These are phyloP conservation scores for Diplodia seriata DNA, from an alignment of 2,329 filamentous ascomycete species.

Conservation along the genomic window DNA sequence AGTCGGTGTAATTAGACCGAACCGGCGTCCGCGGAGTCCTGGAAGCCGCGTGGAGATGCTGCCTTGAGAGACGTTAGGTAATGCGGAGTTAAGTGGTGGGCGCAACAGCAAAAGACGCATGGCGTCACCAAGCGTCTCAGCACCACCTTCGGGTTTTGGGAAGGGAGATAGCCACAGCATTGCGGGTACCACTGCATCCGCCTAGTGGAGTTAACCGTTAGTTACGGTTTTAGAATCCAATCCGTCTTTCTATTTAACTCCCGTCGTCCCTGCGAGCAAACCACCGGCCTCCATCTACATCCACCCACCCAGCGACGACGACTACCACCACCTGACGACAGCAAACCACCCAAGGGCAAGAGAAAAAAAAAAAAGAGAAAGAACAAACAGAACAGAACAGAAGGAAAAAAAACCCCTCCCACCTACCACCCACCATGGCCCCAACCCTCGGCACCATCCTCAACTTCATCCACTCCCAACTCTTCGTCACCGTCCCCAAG, in stretches of 20 bases:
- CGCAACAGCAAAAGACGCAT: not conserved
- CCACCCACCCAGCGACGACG: not conserved
- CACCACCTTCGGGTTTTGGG: not conserved
- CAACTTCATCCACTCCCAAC: conserved; percentile 50
- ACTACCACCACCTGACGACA: not conserved
- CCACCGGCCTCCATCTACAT: not conserved
- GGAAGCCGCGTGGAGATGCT: not conserved
- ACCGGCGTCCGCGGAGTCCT: too few relatives aligned
- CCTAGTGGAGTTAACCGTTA: not conserved
- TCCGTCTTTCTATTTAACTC: not conserved
- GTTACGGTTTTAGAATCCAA: not conserved
- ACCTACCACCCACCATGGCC: not conserved
- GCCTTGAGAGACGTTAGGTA: not conserved
- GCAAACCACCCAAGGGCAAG: too few relatives aligned
- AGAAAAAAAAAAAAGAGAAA: not conserved
- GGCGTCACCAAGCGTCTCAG: not conserved
- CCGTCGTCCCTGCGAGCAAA: not conserved
- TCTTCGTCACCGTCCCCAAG: conserved; percentile 46
- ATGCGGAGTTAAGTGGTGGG: not conserved
- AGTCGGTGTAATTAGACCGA: not conserved
- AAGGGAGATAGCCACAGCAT: not conserved
- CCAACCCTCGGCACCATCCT: conserved; percentile 14
- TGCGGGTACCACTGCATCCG: not conserved
- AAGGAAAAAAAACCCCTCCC: not conserved
- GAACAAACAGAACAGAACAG: not conserved